phyloP scores from a whole-genome alignment of 139 green algal species.

The Haematococcus sp. region DNA sequence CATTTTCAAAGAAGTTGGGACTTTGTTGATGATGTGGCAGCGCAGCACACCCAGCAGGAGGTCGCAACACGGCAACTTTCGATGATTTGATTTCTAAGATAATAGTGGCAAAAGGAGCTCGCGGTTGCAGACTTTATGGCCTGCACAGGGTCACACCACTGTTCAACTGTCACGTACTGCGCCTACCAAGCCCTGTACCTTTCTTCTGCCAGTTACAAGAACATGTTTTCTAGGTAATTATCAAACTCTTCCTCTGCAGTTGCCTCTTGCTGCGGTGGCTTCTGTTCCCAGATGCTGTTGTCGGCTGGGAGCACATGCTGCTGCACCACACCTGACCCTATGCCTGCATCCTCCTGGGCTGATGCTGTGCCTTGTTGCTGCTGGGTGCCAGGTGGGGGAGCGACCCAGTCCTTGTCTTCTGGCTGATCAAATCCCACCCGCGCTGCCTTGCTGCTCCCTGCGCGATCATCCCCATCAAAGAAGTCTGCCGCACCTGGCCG shows the following conservation, averaged over 20 bases:
- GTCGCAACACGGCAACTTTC: no score
- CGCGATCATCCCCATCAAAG: neutral
- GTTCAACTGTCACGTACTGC: no score
- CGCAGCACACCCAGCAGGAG: no score
- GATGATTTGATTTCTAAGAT: no score
- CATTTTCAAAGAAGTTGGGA: neutral
- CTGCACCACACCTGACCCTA: neutral
- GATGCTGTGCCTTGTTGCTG: neutral
- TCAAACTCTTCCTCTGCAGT: constrained; percentile 44
- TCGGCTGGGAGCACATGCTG: constrained; percentile 18
- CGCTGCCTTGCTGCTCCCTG: constrained; percentile 2
- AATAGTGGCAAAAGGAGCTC: no score
- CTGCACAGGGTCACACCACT: no score
- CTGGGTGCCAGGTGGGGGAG: neutral
- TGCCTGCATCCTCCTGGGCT: neutral
- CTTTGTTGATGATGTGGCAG: no score
- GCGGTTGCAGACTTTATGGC: no score
- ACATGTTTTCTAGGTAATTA: constrained; percentile 36
- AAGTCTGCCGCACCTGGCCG: no score
- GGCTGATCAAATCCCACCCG: neutral
- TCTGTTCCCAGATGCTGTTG: constrained; percentile 35
- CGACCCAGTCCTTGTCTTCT: constrained; percentile 16
- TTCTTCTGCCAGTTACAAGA: constrained; percentile 5
- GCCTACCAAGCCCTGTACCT: no score
- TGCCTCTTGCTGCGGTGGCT: constrained; percentile 17